A percentile compares a stretch with the other conserved stretches of the same genome.
Conservation (phyloP, 225 moss, liverwort and hornwort genomes). For the Physcomitrium patens region DNA sequence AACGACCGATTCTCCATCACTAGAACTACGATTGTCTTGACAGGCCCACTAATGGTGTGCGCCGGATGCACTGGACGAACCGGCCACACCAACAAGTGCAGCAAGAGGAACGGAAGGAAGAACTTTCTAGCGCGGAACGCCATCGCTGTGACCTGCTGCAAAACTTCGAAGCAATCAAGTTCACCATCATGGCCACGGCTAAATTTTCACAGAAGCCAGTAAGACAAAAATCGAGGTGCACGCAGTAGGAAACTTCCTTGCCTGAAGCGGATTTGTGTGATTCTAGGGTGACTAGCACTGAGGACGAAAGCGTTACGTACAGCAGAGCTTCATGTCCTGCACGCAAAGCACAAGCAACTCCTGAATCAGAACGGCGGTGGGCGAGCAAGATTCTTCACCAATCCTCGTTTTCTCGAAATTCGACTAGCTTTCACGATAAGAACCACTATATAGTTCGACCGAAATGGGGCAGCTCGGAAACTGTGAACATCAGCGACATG, state of each 20-base stretch:
- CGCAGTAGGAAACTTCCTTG: not conserved
- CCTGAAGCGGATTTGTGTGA: not conserved
- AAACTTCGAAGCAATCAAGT: not conserved
- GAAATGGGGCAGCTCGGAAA: no score
- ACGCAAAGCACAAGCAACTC: not conserved
- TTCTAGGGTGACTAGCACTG: not conserved
- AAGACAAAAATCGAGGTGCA: not conserved
- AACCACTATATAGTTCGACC: no score
- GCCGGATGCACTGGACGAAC: slow-evolving; percentile 16
- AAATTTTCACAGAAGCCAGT: no score
- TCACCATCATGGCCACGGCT: not conserved
- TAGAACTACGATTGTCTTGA: slow-evolving; percentile 86
- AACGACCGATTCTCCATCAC: slow-evolving; percentile 99
- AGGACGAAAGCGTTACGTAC: not conserved
- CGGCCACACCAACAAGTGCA: slow-evolving; percentile 21
- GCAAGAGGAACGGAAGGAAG: slow-evolving; percentile 5
- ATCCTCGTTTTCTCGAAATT: no score
- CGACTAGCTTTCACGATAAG: no score
- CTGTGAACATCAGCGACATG: no score
- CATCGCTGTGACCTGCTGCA: slow-evolving; percentile 14
- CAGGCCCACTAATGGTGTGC: slow-evolving; percentile 58
- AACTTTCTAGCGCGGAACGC: slow-evolving; percentile 1
- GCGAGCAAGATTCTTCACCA: no score
- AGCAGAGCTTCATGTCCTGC: not conserved
- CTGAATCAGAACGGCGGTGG: no score